Evolutionary conservation across 2,329 filamentous ascomycete species (phyloP).

Genomic region (Paecilomyces formosus): DNA sequence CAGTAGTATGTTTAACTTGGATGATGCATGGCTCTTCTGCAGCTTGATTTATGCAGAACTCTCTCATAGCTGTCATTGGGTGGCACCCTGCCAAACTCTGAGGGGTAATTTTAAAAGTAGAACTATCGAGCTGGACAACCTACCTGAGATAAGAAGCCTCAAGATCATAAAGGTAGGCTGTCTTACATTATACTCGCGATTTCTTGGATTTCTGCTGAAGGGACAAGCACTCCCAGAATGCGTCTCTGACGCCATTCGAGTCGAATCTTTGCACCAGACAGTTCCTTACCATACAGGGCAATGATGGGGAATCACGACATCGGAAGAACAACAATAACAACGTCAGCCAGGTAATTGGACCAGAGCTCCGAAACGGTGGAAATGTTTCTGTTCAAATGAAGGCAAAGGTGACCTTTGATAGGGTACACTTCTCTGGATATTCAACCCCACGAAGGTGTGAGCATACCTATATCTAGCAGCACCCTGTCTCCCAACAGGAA

Average conservation of each 20-base stretch:
- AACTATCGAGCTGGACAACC: no score
- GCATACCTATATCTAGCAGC: neutral
- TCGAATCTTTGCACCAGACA: neutral
- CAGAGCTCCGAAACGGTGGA: neutral
- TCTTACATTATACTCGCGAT: no score
- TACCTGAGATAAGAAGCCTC: no score
- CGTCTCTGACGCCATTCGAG: neutral
- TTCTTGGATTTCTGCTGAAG: no score
- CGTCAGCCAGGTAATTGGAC: neutral
- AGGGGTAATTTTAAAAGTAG: no score
- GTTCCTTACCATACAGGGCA: neutral
- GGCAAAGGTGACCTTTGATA: neutral
- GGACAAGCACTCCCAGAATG: neutral
- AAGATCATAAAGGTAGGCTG: no score
- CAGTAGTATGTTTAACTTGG: no score
- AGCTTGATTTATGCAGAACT: no score
- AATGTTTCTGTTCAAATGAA: neutral
- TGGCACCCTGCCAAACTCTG: no score
- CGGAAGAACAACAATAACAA: neutral
- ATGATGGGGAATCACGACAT: neutral
- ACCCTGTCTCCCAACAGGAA: neutral
- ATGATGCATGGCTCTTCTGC: no score
- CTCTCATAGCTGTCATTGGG: no score
- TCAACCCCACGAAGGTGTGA: neutral
- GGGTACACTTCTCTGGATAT: neutral